A percentile compares a stretch with the other conserved stretches of the same genome.
These are phyloP conservation scores for Fusarium euwallaceae DNA, from an alignment of 2,329 filamentous ascomycete genomes.

Conservation along the genomic window DNA sequence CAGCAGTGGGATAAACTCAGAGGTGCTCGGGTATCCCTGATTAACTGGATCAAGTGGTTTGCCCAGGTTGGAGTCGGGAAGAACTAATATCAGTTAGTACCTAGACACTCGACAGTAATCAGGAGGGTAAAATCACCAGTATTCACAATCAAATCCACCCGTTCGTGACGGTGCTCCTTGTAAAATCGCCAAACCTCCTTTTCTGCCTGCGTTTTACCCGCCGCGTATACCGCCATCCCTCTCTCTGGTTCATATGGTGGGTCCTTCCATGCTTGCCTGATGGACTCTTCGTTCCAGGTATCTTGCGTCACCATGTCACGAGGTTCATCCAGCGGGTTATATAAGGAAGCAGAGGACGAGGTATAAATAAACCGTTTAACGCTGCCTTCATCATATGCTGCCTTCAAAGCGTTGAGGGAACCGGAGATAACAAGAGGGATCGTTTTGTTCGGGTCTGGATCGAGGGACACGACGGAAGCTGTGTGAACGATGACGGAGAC, in stretches of 20 bases:
- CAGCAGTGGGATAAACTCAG: slow-evolving; percentile 28
- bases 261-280: slow-evolving; percentile 50
- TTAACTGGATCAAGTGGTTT: slow-evolving; percentile 28
- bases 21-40: slow-evolving; percentile 39
- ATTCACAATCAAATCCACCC: slow-evolving; percentile 38
- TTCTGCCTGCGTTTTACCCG: slow-evolving; percentile 54
- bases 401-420: slow-evolving; percentile 49
- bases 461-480: slow-evolving; percentile 52
- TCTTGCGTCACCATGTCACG: not conserved
- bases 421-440: slow-evolving; percentile 52
- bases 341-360: slow-evolving; percentile 28
- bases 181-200: slow-evolving; percentile 52
- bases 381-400: slow-evolving; percentile 50
- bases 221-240: slow-evolving; percentile 48
- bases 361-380: slow-evolving; percentile 56
- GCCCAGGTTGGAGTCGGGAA: slow-evolving; percentile 45
- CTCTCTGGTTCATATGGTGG: slow-evolving; percentile 49
- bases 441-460: slow-evolving; percentile 54
- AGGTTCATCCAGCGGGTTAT: not conserved
- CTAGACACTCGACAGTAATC: not conserved
- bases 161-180: slow-evolving; percentile 14
- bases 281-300: slow-evolving; percentile 51
- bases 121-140: slow-evolving; percentile 1
- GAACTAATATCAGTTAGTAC: slow-evolving; percentile 18
- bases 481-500: slow-evolving; percentile 54